Conservation (phyloP, 768 basidiomycete species). For the Psilocybe sp. region DNA sequence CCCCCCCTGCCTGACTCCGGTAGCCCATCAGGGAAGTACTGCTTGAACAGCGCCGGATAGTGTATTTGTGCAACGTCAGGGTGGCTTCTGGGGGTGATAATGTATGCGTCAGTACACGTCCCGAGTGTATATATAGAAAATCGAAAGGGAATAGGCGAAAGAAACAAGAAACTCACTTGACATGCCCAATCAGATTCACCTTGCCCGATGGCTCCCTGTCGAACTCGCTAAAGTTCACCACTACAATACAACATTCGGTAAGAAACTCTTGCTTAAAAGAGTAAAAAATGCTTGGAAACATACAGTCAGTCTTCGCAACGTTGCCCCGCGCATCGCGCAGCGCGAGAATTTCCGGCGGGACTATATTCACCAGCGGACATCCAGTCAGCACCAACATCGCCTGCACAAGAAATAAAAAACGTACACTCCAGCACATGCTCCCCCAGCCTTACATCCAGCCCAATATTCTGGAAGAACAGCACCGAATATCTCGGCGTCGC, state of each 20-base stretch:
- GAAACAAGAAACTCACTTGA: slow-evolving; percentile 54
- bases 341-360: slow-evolving; percentile 63
- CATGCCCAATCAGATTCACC: slow-evolving; percentile 72
- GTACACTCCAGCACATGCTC: slow-evolving; percentile 42
- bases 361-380: not conserved
- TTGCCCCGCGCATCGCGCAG: slow-evolving; percentile 57
- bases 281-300: slow-evolving; percentile 18
- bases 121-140: not conserved
- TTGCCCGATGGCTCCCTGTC: slow-evolving; percentile 64
- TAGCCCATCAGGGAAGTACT: slow-evolving; percentile 64
- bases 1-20: slow-evolving; percentile 20
- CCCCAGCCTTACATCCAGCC: slow-evolving; percentile 49
- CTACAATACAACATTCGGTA: too few relatives aligned
- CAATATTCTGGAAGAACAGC: slow-evolving; percentile 84
- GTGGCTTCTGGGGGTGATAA: slow-evolving; percentile 57
- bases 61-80: slow-evolving; percentile 78
- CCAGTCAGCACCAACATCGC: not conserved
- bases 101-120: too few relatives aligned
- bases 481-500: slow-evolving; percentile 86
- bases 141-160: too few relatives aligned
- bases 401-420: slow-evolving; percentile 9
- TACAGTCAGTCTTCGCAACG: slow-evolving; percentile 60
- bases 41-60: slow-evolving; percentile 69
- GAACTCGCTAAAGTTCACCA: slow-evolving; percentile 81
- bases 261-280: too few relatives aligned